A percentile compares a stretch with the other conserved stretches of the same genome.
Conservation (phyloP, 345 rosid species). For the Clarkia xantiana region DNA sequence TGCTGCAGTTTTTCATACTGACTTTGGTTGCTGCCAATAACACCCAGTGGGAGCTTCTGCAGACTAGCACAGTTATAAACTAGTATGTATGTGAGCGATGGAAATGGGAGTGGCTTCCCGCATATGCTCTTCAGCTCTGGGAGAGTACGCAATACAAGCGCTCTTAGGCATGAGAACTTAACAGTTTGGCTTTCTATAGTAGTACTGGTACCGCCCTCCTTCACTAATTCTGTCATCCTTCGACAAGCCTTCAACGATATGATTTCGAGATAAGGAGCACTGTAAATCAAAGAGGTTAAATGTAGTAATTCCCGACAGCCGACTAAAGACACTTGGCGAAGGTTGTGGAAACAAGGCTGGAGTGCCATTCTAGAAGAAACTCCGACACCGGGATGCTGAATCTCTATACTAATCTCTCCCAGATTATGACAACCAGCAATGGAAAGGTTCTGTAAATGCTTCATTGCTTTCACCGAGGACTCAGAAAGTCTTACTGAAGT, state of each 20-base stretch:
- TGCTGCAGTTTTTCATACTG: conserved; percentile 1
- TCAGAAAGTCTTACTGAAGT: conserved; percentile 3
- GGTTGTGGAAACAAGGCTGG: too few species aligned
- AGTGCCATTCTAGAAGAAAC: background rate
- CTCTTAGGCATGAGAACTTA: conserved; percentile 1
- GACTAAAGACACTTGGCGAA: too few species aligned
- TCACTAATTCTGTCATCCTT: too few species aligned
- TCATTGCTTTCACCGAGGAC: background rate
- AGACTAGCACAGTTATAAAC: conserved; percentile 2
- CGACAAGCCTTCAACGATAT: background rate
- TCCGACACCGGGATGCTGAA: too few species aligned
- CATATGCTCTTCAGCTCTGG: conserved; percentile 8
- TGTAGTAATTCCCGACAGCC: too few species aligned
- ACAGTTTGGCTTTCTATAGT: too few species aligned
- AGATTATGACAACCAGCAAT: background rate
- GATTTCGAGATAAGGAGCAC: too few species aligned
- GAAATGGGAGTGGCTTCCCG: conserved; percentile 3
- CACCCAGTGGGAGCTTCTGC: conserved; percentile 11
- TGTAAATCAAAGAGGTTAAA: too few species aligned
- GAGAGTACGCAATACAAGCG: background rate
- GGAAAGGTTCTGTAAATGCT: conserved; percentile 1
- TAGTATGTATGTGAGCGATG: conserved; percentile 2
- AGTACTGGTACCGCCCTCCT: background rate
- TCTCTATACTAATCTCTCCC: background rate
- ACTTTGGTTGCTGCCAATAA: too few species aligned